Conservation (phyloP, 192 early-diverging fungal species). For the Coemansia sp. region DNA sequence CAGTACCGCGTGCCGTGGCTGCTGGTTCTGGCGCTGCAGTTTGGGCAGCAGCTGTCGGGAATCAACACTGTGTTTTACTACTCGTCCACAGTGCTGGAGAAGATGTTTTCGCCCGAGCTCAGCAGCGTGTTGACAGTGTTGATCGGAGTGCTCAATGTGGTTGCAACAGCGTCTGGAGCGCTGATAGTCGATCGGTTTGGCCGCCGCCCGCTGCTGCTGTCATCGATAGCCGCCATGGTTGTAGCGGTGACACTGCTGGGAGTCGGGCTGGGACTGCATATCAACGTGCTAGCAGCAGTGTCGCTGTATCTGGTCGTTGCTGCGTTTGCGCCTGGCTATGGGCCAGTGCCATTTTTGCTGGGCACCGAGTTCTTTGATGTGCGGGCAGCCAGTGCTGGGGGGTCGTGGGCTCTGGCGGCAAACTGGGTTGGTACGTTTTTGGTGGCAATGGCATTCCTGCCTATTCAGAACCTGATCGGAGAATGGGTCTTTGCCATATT, state of each 20-base stretch:
- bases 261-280: slow-evolving; percentile 61
- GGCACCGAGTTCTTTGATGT: slow-evolving; percentile 50
- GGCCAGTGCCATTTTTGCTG: slow-evolving; percentile 50
- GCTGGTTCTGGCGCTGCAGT: slow-evolving; percentile 68
- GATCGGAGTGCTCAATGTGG: slow-evolving; percentile 74
- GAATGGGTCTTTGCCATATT: slow-evolving; percentile 53
- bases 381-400: slow-evolving; percentile 36
- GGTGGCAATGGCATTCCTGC: slow-evolving; percentile 39
- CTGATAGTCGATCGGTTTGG: slow-evolving; percentile 76
- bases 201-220: slow-evolving; percentile 70
- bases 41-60: slow-evolving; percentile 88
- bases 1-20: slow-evolving; percentile 64
- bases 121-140: slow-evolving; percentile 71
- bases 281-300: slow-evolving; percentile 76
- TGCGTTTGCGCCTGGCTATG: slow-evolving; percentile 51
- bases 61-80: slow-evolving; percentile 92
- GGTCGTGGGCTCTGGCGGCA: slow-evolving; percentile 44
- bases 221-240: slow-evolving; percentile 67
- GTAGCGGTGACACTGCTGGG: slow-evolving; percentile 58
- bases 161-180: slow-evolving; percentile 71
- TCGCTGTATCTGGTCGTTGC: slow-evolving; percentile 50
- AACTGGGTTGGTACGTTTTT: slow-evolving; percentile 52
- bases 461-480: slow-evolving; percentile 39
- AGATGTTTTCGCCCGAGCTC: slow-evolving; percentile 59
- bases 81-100: slow-evolving; percentile 70